Percentiles rank a stretch among this genome's conserved stretches.
These are phyloP conservation scores for Tylopilus rubrobrunneus DNA, from an alignment of 768 basidiomycete species.

Conservation along the genomic window DNA sequence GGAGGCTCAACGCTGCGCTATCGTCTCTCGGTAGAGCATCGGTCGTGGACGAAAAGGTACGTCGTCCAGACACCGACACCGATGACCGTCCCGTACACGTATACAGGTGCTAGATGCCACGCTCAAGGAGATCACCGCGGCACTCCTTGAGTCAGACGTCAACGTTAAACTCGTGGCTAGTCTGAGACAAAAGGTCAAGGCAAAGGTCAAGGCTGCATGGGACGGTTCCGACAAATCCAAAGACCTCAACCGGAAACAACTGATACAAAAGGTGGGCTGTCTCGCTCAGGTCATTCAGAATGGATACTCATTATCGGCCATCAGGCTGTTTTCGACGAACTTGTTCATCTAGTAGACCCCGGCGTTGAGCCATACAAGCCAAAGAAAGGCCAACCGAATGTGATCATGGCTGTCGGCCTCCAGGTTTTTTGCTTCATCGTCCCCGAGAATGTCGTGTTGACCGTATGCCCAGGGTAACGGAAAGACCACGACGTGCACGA, in stretches of 20 bases:
- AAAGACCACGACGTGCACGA: slow-evolving; percentile 99
- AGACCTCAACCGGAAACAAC: slow-evolving; percentile 77
- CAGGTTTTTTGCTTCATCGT: slow-evolving; percentile 51
- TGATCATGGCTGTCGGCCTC: slow-evolving; percentile 96
- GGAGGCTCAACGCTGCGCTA: slow-evolving; percentile 90
- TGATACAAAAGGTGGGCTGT: slow-evolving; percentile 79
- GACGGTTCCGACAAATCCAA: slow-evolving; percentile 73
- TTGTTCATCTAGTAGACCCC: slow-evolving; percentile 92
- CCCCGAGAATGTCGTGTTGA: background rate
- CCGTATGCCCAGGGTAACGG: slow-evolving; percentile 75
- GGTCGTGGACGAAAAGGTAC: slow-evolving; percentile 88
- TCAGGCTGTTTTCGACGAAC: slow-evolving; percentile 94
- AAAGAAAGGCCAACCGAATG: slow-evolving; percentile 88
- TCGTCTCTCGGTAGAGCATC: slow-evolving; percentile 83
- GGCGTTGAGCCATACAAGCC: slow-evolving; percentile 96
- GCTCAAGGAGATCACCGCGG: slow-evolving; percentile 92
- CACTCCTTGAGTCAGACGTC: slow-evolving; percentile 93
- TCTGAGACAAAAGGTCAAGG: slow-evolving; percentile 84
- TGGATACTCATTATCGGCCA: slow-evolving; percentile 11
- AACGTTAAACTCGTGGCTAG: slow-evolving; percentile 95
- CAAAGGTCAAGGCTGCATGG: slow-evolving; percentile 79
- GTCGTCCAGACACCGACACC: slow-evolving; percentile 9
- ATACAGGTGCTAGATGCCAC: slow-evolving; percentile 85
- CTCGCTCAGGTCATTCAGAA: background rate
- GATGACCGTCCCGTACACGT: slow-evolving; percentile 6